Conservation (phyloP, 1,284 basidiomycete genomes). For the Marasmius fiardii region DNA sequence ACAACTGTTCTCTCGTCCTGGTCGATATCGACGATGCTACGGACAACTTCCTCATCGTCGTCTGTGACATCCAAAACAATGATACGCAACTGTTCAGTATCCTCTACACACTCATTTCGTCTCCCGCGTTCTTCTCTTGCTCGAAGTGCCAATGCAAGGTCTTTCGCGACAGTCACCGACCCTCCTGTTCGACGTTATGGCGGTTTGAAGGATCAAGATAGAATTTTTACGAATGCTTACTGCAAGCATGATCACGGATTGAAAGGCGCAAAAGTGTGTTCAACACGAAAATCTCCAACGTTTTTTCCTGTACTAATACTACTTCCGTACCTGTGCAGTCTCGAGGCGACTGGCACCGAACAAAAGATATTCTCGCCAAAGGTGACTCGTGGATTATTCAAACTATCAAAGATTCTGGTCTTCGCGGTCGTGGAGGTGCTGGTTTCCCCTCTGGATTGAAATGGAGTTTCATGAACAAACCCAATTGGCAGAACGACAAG, state of each 20-base stretch:
- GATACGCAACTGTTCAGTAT: background rate
- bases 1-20: too few relatives aligned
- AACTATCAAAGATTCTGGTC: slow-evolving; percentile 92
- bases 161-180: slow-evolving; percentile 77
- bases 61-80: slow-evolving; percentile 16
- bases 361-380: slow-evolving; percentile 93
- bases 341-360: slow-evolving; percentile 97
- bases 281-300: background rate
- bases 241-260: slow-evolving; percentile 84
- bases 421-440: slow-evolving; percentile 95
- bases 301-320: background rate
- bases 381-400: slow-evolving; percentile 98
- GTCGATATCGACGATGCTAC: slow-evolving; percentile 22
- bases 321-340: slow-evolving; percentile 41
- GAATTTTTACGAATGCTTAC: slow-evolving; percentile 89
- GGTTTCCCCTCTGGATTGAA: slow-evolving; percentile 98
- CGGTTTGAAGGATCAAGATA: slow-evolving; percentile 91
- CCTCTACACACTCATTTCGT: slow-evolving; percentile 2
- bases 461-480: slow-evolving; percentile 99
- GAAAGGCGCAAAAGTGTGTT: slow-evolving; percentile 79
- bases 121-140: background rate
- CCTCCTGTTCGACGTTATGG: slow-evolving; percentile 85
- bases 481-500: slow-evolving; percentile 94
- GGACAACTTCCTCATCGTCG: slow-evolving; percentile 24
- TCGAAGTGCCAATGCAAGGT: background rate